phyloP scores from a whole-genome alignment of 2,329 filamentous ascomycete genomes.

The Didymella pinodella region DNA sequence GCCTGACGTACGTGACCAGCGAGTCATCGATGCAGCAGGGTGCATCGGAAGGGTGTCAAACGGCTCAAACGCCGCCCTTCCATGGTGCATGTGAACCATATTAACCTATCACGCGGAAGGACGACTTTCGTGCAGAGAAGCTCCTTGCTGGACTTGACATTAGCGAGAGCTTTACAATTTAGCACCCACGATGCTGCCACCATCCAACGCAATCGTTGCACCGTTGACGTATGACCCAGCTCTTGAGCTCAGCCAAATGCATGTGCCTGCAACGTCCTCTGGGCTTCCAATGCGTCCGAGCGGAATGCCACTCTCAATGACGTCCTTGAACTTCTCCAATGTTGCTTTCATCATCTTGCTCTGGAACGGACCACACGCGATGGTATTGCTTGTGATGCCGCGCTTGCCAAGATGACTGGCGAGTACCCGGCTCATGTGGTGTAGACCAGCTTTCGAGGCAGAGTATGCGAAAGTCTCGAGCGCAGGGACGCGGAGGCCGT shows the following conservation, averaged over 20 bases:
- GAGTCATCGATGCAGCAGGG: too few relatives aligned
- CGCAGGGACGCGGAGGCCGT: conserved; percentile 67
- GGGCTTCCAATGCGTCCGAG: conserved; percentile 71
- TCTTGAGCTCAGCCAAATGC: conserved; percentile 72
- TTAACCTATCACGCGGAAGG: too few relatives aligned
- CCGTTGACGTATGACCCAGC: conserved; percentile 64
- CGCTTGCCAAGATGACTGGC: conserved; percentile 67
- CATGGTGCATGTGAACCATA: too few relatives aligned
- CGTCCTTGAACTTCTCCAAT: conserved; percentile 64
- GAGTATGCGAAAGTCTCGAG: conserved; percentile 68
- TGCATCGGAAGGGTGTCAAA: too few relatives aligned
- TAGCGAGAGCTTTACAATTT: conserved; percentile 41
- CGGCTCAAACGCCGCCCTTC: too few relatives aligned
- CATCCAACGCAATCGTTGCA: conserved; percentile 54
- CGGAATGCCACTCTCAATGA: conserved; percentile 67
- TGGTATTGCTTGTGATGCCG: conserved; percentile 70
- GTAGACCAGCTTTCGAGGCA: conserved; percentile 68
- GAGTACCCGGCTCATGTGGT: conserved; percentile 71
- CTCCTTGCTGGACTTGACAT: too few relatives aligned
- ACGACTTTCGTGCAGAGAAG: neutral
- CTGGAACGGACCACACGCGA: conserved; percentile 76
- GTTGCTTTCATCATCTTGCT: conserved; percentile 79
- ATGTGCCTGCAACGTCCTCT: conserved; percentile 74
- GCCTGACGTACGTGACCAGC: too few relatives aligned
- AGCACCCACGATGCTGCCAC: conserved; percentile 48